Evolutionary conservation across 208 protist genomes (phyloP), one percentile per base, ranked within the genome.

Genomic region (Acanthamoeba sp.): DNA sequence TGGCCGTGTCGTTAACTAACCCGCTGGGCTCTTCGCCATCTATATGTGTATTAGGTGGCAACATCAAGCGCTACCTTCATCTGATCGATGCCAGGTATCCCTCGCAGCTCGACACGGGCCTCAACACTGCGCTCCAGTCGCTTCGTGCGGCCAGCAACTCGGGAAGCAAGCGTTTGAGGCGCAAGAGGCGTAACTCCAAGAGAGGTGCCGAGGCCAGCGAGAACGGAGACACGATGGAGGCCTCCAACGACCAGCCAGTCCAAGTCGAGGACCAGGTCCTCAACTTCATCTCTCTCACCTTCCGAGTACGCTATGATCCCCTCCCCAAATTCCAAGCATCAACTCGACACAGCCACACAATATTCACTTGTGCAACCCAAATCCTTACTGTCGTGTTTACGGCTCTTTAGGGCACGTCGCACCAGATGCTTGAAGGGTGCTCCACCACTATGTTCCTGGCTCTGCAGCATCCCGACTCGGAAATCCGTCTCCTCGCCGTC

Each of bases 391-490:
- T n/a, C n/a, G n/a, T n/a, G n/a, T n/a, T n/a, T n/a, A n/a, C n/a
- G n/a, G 45, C 45, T 34, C 9, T 69, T 69, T 69, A 64, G 80
- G 88, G 66, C 29, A 91, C 94, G 20, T 42, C 78, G 50, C 94
- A 95, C 55, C 52, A 95, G 34, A 94, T 93, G 59, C 50, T 95
- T 18, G 52, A 73, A 10, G 64, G 80, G n/a, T 18, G 48, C 66
- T 73, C 50, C 42, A 94, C 94, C 18, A 94, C 94, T 27, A 40
- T 95, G 14, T 95, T 48, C 29, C 42, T 95, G 18, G 36, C 87
- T 57, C 55, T 93, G 9, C 50, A 95, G 42, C 94, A 95, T 42
- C 57, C 52, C 20, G 94, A 95, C 20, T 16, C 38, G 18, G 22
- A 38, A 6, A 55, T 95, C 48, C 73, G 94, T 34, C 89, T 94